A percentile compares a stretch with the other conserved stretches of the same genome.
phyloP scores from a whole-genome alignment of 345 rosid genomes.

The Syzygium aromaticum region DNA sequence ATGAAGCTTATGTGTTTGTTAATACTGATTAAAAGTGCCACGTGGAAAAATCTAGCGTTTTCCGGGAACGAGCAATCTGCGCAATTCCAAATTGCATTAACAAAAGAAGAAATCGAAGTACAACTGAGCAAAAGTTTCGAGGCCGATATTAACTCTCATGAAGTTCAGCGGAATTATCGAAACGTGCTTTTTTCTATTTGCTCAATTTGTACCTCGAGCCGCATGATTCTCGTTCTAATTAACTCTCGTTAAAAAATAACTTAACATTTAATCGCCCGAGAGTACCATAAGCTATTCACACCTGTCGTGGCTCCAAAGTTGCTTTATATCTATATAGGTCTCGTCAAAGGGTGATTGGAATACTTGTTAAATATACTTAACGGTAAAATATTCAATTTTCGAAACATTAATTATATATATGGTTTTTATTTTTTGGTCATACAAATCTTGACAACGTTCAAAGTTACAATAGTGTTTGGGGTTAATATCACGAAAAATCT shows the following conservation, averaged over 20 bases:
- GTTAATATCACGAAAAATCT: too few species aligned
- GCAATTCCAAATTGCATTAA: background rate
- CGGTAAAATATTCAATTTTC: background rate
- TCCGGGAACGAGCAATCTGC: background rate
- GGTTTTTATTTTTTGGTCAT: too few species aligned
- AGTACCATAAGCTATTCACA: background rate
- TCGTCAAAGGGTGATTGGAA: background rate
- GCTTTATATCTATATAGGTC: background rate
- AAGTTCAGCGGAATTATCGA: background rate
- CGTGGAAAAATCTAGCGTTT: too few species aligned
- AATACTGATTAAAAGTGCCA: too few species aligned
- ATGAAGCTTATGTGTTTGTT: background rate
- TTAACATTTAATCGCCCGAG: background rate
- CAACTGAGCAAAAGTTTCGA: background rate
- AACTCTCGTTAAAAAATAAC: background rate
- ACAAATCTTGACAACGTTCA: too few species aligned
- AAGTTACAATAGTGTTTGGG: too few species aligned
- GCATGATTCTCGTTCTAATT: background rate
- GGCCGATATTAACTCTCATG: background rate
- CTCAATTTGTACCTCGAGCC: background rate
- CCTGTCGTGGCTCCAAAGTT: background rate
- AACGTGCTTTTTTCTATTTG: background rate
- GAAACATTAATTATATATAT: background rate
- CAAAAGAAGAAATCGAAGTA: background rate
- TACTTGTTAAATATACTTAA: background rate